Conservation (phyloP, 2,329 filamentous ascomycete species). For the Knoxdaviesia proteae region DNA sequence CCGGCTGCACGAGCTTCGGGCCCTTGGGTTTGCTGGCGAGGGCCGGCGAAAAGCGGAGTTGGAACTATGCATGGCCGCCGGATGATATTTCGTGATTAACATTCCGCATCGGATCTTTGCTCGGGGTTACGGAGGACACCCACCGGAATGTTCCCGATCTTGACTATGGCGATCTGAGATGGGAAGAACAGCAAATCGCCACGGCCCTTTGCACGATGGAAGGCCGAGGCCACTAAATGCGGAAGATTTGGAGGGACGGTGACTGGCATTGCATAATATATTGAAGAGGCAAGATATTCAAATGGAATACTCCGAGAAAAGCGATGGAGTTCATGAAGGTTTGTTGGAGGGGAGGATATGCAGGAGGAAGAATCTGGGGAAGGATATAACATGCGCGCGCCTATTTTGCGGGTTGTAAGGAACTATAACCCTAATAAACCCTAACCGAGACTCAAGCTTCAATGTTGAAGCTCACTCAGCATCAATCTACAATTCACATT, state of each 20-base stretch:
- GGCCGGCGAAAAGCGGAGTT: slow-evolving; percentile 49
- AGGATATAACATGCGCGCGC: too few relatives aligned
- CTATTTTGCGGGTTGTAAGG: too few relatives aligned
- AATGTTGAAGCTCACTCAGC: too few relatives aligned
- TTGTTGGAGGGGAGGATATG: too few relatives aligned
- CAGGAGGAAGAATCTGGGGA: too few relatives aligned
- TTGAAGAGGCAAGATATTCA: too few relatives aligned
- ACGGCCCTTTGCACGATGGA: slow-evolving; percentile 22
- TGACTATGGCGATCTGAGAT: slow-evolving; percentile 28
- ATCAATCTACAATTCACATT: too few relatives aligned
- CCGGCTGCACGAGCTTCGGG: slow-evolving; percentile 14
- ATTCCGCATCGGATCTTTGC: background rate
- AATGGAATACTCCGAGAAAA: too few relatives aligned
- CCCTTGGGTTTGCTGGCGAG: slow-evolving; percentile 45
- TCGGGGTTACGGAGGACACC: slow-evolving; percentile 5
- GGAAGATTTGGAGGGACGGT: slow-evolving; percentile 19
- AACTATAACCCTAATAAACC: too few relatives aligned
- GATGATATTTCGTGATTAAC: background rate
- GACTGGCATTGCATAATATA: too few relatives aligned
- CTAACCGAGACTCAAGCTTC: too few relatives aligned
- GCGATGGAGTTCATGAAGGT: too few relatives aligned
- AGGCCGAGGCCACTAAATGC: slow-evolving; percentile 26
- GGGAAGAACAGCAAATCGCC: slow-evolving; percentile 32
- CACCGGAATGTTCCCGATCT: slow-evolving; percentile 21
- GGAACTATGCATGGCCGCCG: slow-evolving; percentile 29